A percentile compares a stretch with the other conserved stretches of the same genome.
Conservation (phyloP, 768 basidiomycete species). For the Gautieria morchelliformis region DNA sequence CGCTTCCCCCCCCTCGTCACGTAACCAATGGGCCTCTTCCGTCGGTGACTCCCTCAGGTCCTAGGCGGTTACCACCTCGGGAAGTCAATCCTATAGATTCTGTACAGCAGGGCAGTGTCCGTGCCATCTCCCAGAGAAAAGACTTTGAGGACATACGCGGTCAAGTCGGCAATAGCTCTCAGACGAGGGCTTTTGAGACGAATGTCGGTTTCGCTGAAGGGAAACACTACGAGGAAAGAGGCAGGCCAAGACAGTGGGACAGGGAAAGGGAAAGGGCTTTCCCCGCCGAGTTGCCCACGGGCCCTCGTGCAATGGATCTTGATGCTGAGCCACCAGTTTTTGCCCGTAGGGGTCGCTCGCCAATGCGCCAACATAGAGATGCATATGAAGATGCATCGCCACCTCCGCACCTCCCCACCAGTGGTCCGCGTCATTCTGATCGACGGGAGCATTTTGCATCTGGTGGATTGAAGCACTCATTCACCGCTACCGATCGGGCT, state of each 20-base stretch:
- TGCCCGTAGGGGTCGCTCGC: not conserved
- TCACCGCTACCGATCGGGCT: not conserved
- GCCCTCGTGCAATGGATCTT: conserved; percentile 8
- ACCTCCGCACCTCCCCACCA: not conserved
- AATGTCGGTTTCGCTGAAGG: not conserved
- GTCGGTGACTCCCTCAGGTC: not conserved
- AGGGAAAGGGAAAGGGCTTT: not conserved
- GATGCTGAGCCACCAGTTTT: not conserved
- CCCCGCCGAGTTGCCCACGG: conserved; percentile 1
- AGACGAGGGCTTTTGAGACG: not conserved
- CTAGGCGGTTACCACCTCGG: not conserved
- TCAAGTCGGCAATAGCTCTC: not conserved
- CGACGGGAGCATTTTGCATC: not conserved
- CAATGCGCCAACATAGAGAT: not conserved
- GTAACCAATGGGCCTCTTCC: not conserved
- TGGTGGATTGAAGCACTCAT: not conserved
- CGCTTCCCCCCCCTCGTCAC: not conserved
- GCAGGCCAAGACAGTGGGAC: not conserved
- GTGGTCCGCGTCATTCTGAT: not conserved
- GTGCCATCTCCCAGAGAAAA: not conserved
- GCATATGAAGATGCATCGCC: not conserved
- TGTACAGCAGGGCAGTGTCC: not conserved
- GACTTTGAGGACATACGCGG: not conserved
- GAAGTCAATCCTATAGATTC: not conserved
- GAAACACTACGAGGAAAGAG: not conserved